phyloP scores from a whole-genome alignment of 139 green algal species.

The Picochlorum sp. region DNA sequence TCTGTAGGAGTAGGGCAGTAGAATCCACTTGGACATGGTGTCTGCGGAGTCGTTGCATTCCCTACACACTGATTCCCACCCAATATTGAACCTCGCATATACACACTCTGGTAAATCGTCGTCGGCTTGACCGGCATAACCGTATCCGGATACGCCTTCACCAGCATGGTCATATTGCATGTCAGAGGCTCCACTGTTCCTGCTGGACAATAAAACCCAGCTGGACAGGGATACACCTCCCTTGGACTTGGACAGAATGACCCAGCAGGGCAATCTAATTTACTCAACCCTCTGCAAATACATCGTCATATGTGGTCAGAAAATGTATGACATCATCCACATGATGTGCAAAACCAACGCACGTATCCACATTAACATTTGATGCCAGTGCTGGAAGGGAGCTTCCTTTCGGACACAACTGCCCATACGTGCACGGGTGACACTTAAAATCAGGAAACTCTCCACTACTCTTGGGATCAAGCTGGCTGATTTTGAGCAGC shows the following conservation, averaged over 20 bases:
- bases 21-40: constrained; percentile 15
- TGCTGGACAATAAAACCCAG: constrained; percentile 28
- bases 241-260: constrained; percentile 32
- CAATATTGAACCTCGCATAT: constrained; percentile 23
- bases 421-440: constrained; percentile 29
- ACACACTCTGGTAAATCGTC: constrained; percentile 22
- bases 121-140: constrained; percentile 8
- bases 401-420: constrained; percentile 30
- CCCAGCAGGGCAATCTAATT: constrained; percentile 25
- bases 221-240: constrained; percentile 13
- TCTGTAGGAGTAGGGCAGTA: constrained; percentile 30
- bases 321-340: too few species aligned
- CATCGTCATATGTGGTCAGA: constrained; percentile 10
- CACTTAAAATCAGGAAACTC: constrained; percentile 15
- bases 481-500: not conserved
- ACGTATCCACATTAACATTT: constrained; percentile 1
- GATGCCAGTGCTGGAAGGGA: constrained; percentile 17
- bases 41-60: constrained; percentile 17
- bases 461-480: not conserved
- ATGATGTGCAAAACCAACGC: not conserved
- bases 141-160: constrained; percentile 9
- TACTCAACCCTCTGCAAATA: constrained; percentile 12
- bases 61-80: constrained; percentile 34
- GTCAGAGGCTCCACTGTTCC: constrained; percentile 25
- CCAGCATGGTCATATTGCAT: constrained; percentile 23